Evolutionary conservation across 345 rosid species (phyloP).

Genomic region (Gossypium sturtianum): DNA sequence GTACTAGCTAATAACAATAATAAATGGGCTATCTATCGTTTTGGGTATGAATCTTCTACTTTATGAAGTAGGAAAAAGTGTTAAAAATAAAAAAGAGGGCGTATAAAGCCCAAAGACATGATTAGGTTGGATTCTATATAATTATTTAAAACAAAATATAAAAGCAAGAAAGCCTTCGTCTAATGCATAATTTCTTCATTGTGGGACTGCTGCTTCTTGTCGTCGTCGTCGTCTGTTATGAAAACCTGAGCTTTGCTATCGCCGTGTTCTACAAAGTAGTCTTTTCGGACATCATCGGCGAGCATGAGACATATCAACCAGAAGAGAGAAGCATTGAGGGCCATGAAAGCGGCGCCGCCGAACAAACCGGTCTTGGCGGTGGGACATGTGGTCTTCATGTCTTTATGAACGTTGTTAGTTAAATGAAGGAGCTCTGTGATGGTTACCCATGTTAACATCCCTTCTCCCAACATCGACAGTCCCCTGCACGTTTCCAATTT

Average conservation of each 20-base stretch:
- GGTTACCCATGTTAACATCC: constrained; percentile 24
- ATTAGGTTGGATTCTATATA: too few species aligned
- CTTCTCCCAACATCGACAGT: constrained; percentile 18
- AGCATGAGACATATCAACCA: constrained; percentile 34
- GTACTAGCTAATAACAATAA: too few species aligned
- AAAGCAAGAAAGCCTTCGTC: too few species aligned
- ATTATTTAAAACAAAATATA: too few species aligned
- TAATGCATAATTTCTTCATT: background rate
- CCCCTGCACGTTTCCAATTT: background rate
- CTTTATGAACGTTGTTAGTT: constrained; percentile 11
- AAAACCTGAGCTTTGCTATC: constrained; percentile 14
- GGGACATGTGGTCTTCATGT: constrained; percentile 18
- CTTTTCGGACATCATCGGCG: constrained; percentile 14
- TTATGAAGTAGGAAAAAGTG: too few species aligned
- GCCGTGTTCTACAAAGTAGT: background rate
- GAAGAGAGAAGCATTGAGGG: constrained; percentile 30
- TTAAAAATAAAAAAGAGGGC: too few species aligned
- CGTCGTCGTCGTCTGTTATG: background rate
- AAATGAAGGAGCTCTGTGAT: constrained; percentile 20
- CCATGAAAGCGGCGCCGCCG: constrained; percentile 27
- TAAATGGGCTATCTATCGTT: too few species aligned
- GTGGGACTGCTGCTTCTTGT: background rate
- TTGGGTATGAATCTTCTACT: too few species aligned
- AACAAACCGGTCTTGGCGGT: constrained; percentile 29
- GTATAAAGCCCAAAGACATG: too few species aligned